A percentile compares a stretch with the other conserved stretches of the same genome.
Conservation (phyloP, 768 basidiomycete species). For the Suillus paluster region DNA sequence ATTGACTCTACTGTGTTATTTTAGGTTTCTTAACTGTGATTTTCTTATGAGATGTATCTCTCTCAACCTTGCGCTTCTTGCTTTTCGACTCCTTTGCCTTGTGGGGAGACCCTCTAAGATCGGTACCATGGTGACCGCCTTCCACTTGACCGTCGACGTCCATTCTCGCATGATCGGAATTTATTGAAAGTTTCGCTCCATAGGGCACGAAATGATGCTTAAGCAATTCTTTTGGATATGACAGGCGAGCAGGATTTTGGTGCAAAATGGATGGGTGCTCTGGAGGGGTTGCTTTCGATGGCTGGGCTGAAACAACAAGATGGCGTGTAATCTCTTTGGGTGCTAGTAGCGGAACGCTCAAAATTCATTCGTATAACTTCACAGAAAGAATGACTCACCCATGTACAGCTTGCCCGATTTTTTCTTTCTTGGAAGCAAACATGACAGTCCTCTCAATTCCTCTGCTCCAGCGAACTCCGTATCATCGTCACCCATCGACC, state of each 20-base stretch:
- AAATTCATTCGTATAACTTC: not conserved
- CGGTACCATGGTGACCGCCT: conserved; percentile 22
- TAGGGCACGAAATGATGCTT: conserved; percentile 69
- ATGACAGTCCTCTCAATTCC: conserved; percentile 63
- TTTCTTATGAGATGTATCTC: conserved; percentile 47
- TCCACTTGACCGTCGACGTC: conserved; percentile 23
- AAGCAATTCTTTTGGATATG: conserved; percentile 62
- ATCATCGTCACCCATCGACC: conserved; percentile 56
- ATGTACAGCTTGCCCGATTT: conserved; percentile 63
- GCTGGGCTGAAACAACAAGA: conserved; percentile 59
- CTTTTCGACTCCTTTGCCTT: conserved; percentile 29
- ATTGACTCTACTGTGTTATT: conserved; percentile 14
- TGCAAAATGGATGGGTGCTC: conserved; percentile 26
- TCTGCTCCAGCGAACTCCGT: conserved; percentile 53
- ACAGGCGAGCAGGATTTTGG: conserved; percentile 59
- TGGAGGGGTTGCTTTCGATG: conserved; percentile 33
- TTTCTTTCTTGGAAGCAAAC: conserved; percentile 65
- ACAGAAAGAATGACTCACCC: conserved; percentile 41
- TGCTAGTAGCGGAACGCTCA: conserved; percentile 40
- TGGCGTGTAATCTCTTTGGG: conserved; percentile 62
- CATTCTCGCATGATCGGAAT: conserved; percentile 17
- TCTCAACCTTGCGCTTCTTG: conserved; percentile 54
- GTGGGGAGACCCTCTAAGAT: not conserved
- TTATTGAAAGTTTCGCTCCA: conserved; percentile 35
- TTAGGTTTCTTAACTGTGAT: conserved; percentile 49